phyloP scores from a whole-genome alignment of 108 stramenopile species.

The Mediolabrus comicus region DNA sequence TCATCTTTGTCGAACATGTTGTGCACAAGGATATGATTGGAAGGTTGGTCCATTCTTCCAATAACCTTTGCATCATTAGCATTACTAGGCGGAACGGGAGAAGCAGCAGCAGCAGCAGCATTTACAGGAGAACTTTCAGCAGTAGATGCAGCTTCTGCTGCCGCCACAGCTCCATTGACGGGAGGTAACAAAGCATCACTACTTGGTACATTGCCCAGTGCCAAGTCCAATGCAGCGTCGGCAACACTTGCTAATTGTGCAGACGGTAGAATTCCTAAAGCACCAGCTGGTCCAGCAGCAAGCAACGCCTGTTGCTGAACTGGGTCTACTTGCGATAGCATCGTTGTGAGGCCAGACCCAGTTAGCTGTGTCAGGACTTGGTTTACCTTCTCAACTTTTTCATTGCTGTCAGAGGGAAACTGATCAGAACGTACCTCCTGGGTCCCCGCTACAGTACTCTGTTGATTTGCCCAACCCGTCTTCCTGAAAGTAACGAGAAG shows the following conservation, averaged over 20 bases:
- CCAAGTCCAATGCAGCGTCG: slow-evolving; percentile 47
- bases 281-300: slow-evolving; percentile 45
- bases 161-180: slow-evolving; percentile 28
- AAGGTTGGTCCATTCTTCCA: slow-evolving; percentile 41
- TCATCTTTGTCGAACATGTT: slow-evolving; percentile 95
- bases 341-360: slow-evolving; percentile 43
- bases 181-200: not conserved
- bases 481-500: slow-evolving; percentile 37
- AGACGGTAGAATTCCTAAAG: slow-evolving; percentile 34
- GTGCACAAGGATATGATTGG: slow-evolving; percentile 71
- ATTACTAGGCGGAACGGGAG: slow-evolving; percentile 16
- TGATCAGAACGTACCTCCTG: slow-evolving; percentile 59
- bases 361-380: slow-evolving; percentile 49
- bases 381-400: slow-evolving; percentile 64
- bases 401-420: slow-evolving; percentile 74
- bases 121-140: slow-evolving; percentile 12
- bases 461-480: slow-evolving; percentile 89
- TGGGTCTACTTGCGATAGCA: slow-evolving; percentile 32
- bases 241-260: slow-evolving; percentile 40
- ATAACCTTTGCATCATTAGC: slow-evolving; percentile 38
- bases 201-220: slow-evolving; percentile 14
- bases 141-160: slow-evolving; percentile 31
- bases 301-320: slow-evolving; percentile 29
- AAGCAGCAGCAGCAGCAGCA: slow-evolving; percentile 12
- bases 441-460: slow-evolving; percentile 48